Evolutionary conservation across 192 early-diverging fungal species (phyloP).

Genomic region (Umbelopsis ramanniana): DNA sequence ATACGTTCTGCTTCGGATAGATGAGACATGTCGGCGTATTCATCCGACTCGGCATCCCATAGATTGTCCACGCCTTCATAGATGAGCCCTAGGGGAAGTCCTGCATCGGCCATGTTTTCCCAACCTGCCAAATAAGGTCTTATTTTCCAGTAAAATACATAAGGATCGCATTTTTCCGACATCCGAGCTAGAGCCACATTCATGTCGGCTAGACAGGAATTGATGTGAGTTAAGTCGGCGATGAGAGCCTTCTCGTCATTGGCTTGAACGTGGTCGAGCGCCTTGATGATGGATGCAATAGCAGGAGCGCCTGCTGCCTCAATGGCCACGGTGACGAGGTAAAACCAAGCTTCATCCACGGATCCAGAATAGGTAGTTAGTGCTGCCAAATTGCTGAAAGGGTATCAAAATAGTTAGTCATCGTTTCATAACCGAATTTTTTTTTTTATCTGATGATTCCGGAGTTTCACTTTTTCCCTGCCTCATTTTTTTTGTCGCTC

Average conservation of each 20-base stretch:
- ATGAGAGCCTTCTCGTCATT: conserved; percentile 53
- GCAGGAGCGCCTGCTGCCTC: conserved; percentile 80
- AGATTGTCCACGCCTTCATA: conserved; percentile 85
- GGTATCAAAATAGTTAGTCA: conserved; percentile 14
- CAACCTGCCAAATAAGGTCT: conserved; percentile 90
- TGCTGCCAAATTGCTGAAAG: conserved; percentile 75
- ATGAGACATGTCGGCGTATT: conserved; percentile 55
- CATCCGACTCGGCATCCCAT: conserved; percentile 44
- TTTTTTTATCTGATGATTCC: background rate
- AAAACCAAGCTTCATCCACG: conserved; percentile 97
- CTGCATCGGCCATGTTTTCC: conserved; percentile 88
- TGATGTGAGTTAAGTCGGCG: conserved; percentile 59
- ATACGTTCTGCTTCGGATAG: conserved; percentile 52
- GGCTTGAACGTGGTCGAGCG: conserved; percentile 63
- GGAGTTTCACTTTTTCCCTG: conserved; percentile 19
- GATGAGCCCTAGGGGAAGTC: conserved; percentile 84
- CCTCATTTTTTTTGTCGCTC: background rate
- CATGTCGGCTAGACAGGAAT: conserved; percentile 54
- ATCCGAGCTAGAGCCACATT: conserved; percentile 68
- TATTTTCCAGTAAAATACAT: conserved; percentile 94
- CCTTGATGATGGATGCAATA: conserved; percentile 68
- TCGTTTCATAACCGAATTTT: background rate
- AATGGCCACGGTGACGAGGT: conserved; percentile 88
- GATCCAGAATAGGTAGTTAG: conserved; percentile 85
- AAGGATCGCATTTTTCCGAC: conserved; percentile 94